These are phyloP conservation scores for Penicillium paxilli DNA, from an alignment of 495 filamentous ascomycete species.

Conservation along the genomic window DNA sequence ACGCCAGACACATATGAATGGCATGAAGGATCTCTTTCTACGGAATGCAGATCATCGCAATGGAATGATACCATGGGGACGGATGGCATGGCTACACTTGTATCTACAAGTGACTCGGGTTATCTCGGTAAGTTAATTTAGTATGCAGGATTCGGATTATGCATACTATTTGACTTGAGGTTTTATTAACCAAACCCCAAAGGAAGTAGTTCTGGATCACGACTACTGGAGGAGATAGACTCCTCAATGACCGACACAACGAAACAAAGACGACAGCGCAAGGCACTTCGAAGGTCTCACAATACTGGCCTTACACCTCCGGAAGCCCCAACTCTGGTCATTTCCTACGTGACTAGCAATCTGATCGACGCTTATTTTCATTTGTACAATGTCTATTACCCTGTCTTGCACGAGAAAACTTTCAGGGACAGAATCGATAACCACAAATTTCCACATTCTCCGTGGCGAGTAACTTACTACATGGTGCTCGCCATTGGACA, in stretches of 20 bases:
- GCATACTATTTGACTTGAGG: no score
- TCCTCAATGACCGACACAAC: background rate
- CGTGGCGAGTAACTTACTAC: constrained; percentile 23
- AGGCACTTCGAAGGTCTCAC: background rate
- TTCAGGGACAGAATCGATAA: constrained; percentile 20
- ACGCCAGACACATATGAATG: constrained; percentile 18
- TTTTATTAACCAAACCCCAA: background rate
- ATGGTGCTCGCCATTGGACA: constrained; percentile 26
- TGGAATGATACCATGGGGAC: constrained; percentile 1
- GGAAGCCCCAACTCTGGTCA: constrained; percentile 5
- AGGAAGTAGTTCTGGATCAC: constrained; percentile 24
- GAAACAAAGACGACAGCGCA: background rate
- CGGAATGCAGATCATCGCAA: background rate
- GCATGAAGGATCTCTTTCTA: constrained; percentile 18
- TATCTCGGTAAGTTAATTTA: constrained; percentile 18
- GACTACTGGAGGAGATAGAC: constrained; percentile 8
- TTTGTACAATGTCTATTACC: constrained; percentile 19
- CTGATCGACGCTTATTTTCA: constrained; percentile 27
- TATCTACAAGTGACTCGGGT: constrained; percentile 14
- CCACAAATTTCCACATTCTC: constrained; percentile 10
- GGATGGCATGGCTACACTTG: constrained; percentile 26
- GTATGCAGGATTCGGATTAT: background rate
- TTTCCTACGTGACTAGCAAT: background rate
- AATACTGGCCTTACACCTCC: background rate
- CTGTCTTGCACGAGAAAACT: constrained; percentile 23